These are phyloP conservation scores for Gloeophyllum trabeum DNA, from an alignment of 768 basidiomycete genomes.

Conservation along the genomic window DNA sequence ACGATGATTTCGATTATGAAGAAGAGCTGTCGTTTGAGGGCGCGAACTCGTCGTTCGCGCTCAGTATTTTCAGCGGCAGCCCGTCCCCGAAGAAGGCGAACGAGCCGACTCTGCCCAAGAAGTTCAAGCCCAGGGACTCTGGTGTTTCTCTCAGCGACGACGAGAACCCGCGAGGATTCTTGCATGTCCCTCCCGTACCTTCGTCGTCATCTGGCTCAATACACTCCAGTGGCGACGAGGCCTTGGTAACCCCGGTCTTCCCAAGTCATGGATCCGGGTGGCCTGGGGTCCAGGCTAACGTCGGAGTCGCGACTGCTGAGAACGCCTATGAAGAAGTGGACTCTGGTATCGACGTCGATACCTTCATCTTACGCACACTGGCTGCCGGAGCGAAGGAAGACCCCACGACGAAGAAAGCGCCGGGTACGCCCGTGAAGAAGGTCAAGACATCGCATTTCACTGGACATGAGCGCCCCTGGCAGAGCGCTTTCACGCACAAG, in stretches of 20 bases:
- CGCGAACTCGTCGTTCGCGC: conserved; percentile 39
- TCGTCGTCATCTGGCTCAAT: conserved; percentile 50
- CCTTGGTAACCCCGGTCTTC: conserved; percentile 39
- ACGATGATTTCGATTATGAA: not conserved
- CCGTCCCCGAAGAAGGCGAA: conserved; percentile 37
- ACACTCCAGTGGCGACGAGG: conserved; percentile 47
- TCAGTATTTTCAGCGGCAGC: conserved; percentile 43
- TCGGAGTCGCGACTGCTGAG: conserved; percentile 26
- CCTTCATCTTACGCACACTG: conserved; percentile 64
- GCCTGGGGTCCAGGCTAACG: conserved; percentile 53
- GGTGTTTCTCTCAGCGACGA: conserved; percentile 55
- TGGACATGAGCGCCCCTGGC: conserved; percentile 52
- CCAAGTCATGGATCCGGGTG: conserved; percentile 45
- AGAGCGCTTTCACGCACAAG: conserved; percentile 66
- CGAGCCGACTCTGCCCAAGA: conserved; percentile 37
- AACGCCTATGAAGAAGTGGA: conserved; percentile 23
- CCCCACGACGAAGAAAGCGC: conserved; percentile 44
- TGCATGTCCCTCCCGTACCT: conserved; percentile 30
- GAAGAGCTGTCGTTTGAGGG: conserved; percentile 21
- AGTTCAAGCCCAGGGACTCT: conserved; percentile 65
- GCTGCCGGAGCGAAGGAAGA: conserved; percentile 41
- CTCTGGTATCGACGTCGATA: conserved; percentile 34
- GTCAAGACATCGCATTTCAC: conserved; percentile 43
- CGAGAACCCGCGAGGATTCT: conserved; percentile 21
- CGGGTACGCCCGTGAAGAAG: conserved; percentile 78